Base-by-base conservation (phyloP, 2,329 filamentous ascomycete genomes). In the Xylariales sp. region DNA sequence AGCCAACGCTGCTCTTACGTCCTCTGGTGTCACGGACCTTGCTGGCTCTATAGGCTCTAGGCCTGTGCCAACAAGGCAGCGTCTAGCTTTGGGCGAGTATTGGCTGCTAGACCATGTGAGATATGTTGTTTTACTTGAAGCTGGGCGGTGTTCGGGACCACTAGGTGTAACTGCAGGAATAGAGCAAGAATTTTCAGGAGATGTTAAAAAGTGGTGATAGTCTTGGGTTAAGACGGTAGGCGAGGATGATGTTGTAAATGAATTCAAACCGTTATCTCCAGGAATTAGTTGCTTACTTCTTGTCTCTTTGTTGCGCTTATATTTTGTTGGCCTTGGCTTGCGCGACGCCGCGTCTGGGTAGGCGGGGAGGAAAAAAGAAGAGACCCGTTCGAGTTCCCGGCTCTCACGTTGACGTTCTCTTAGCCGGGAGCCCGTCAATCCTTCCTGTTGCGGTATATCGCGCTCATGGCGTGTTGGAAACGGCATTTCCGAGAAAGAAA, bases 401-500 rank as follows among this genome's bases (percentile, higher is more conserved):
- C 75, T 75, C 59, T 76, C 74, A 68, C 71, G 77, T 64, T 71
- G 72, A 53, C 73, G 71, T 52, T 75, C 71, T 16, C 70, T 74
- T 2, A 69, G 36, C 41, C 69, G 69, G 28, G 70, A 69, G 54
- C 65, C 72, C 39, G 73, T 75, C 30, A 76, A 64, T 32, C 67
- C 58, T 49, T 75, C 75, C 46, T 74, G 68, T 56, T 70, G 68
- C 10, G 61, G 23, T 18, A 71, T 62, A 39, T 64, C 66, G 41
- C 68, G 65, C 30, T 67, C 75, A 58, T 73, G 65, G 3, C 76
- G 69, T 55, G 77, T 78, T 28, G 84, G 76, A 68, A 86, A 84
- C 8, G 79, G 74, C 81, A 87, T 85, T 58, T 84, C 80, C 32
- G 85, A 85, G 69, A 87, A 88, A 1, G 80, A 79, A 18, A 89